Evolutionary conservation across 441 rosid species (phyloP).

Genomic region (Mallotus japonicus): DNA sequence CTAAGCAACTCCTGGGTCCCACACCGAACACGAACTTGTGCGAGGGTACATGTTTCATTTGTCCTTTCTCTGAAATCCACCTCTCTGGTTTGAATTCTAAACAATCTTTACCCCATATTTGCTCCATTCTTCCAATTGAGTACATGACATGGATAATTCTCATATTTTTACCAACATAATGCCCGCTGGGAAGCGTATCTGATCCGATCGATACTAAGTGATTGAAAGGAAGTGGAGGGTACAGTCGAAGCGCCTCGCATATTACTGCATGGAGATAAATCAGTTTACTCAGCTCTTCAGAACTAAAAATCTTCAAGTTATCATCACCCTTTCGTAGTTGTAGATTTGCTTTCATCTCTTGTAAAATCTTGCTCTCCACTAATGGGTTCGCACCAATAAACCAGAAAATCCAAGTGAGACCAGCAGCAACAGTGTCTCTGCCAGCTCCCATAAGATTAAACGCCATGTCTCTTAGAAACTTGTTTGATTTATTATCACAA

Average conservation of each 20-base stretch:
- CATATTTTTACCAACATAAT: conserved; percentile 1
- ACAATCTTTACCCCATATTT: too few species aligned
- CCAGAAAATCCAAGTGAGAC: conserved; percentile 35
- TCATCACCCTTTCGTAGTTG: background rate
- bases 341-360: conserved; percentile 22
- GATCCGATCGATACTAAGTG: too few species aligned
- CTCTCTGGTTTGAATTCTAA: too few species aligned
- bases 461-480: conserved; percentile 19
- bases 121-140: background rate
- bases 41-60: too few species aligned
- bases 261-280: too few species aligned
- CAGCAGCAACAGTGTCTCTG: conserved; percentile 28
- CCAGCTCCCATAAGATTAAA: conserved; percentile 31
- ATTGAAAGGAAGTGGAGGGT: too few species aligned
- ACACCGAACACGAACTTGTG: conserved; percentile 15
- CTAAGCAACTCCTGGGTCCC: conserved; percentile 36
- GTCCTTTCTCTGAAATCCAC: too few species aligned
- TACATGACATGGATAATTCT: conserved; percentile 14
- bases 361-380: conserved; percentile 10
- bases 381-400: conserved; percentile 2
- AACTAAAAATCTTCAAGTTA: background rate
- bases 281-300: too few species aligned
- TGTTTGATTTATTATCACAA: background rate
- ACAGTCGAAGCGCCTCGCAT: too few species aligned
- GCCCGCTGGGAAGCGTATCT: too few species aligned